Evolutionary conservation across 2,329 filamentous ascomycete species (phyloP).

Genomic region (Colletotrichum lentis): DNA sequence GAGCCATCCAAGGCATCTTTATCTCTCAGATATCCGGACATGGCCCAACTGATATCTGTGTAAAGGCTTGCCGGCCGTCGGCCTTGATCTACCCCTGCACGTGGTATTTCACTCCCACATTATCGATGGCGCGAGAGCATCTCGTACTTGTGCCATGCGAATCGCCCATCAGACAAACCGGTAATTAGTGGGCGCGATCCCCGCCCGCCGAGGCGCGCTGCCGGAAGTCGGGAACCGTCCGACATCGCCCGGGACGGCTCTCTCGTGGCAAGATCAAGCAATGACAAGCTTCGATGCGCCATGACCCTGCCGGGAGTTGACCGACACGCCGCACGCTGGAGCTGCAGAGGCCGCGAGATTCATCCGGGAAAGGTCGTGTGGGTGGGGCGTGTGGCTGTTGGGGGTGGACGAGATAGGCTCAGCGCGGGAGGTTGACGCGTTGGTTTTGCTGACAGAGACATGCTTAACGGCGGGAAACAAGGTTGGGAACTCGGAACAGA

Average conservation of each 20-base stretch:
- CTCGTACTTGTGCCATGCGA: constrained; percentile 30
- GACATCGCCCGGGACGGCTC: not conserved
- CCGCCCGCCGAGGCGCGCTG: not conserved
- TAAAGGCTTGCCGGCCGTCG: not conserved
- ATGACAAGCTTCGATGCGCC: not conserved
- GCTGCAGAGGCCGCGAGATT: not conserved
- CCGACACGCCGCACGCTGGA: constrained; percentile 5
- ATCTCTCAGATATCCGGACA: not conserved
- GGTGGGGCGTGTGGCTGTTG: constrained; percentile 7
- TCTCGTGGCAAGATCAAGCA: not conserved
- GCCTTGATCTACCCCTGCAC: not conserved
- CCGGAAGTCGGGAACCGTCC: constrained; percentile 22
- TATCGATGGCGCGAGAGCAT: constrained; percentile 30
- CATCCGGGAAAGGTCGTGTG: not conserved
- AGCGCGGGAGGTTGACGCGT: not conserved
- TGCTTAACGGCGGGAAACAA: constrained; percentile 3
- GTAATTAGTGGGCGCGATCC: constrained; percentile 9
- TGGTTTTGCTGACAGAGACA: not conserved
- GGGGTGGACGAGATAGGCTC: not conserved
- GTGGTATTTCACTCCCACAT: not conserved
- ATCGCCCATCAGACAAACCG: not conserved
- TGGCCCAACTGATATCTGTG: constrained; percentile 7
- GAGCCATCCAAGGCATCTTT: not conserved
- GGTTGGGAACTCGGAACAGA: not conserved
- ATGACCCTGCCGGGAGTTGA: constrained; percentile 26